phyloP scores from a whole-genome alignment of 495 filamentous ascomycete genomes.

The Hypoxylon fuscum region DNA sequence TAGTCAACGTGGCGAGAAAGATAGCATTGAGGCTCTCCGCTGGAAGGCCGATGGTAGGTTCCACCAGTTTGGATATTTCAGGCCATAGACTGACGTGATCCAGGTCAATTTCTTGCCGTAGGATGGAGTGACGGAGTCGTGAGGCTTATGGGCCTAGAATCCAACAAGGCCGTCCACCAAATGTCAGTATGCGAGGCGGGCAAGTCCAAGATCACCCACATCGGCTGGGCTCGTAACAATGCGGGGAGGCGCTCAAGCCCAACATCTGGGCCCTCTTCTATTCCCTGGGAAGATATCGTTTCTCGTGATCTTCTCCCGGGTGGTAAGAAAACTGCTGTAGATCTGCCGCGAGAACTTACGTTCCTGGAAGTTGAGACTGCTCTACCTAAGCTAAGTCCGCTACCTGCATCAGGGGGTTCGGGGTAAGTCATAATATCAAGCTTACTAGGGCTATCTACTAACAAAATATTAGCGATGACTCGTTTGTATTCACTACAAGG shows the following conservation, averaged over 20 bases:
- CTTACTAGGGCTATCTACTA: slow-evolving; percentile 25
- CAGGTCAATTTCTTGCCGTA: slow-evolving; percentile 78
- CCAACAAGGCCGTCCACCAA: slow-evolving; percentile 78
- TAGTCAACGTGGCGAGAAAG: slow-evolving; percentile 57
- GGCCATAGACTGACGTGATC: slow-evolving; percentile 21
- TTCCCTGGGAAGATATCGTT: slow-evolving; percentile 45
- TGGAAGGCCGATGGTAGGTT: slow-evolving; percentile 86
- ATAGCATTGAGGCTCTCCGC: slow-evolving; percentile 63
- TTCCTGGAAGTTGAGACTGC: slow-evolving; percentile 81
- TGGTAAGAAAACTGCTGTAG: slow-evolving; percentile 48
- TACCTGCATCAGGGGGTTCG: slow-evolving; percentile 66
- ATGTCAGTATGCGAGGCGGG: slow-evolving; percentile 57
- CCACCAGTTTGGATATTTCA: neutral
- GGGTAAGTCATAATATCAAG: slow-evolving; percentile 54
- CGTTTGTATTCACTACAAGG: slow-evolving; percentile 71
- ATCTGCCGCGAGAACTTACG: slow-evolving; percentile 81
- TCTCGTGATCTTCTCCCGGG: slow-evolving; percentile 46
- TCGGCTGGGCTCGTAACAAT: slow-evolving; percentile 79
- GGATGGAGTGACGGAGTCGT: slow-evolving; percentile 78
- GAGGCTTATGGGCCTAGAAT: slow-evolving; percentile 77
- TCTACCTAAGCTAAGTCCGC: slow-evolving; percentile 78
- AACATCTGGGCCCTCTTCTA: slow-evolving; percentile 24
- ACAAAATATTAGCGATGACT: slow-evolving; percentile 64
- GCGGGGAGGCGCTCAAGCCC: slow-evolving; percentile 54
- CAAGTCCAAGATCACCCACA: slow-evolving; percentile 63